These are phyloP conservation scores for Chenopodium album DNA, from an alignment of 148 eudicot genomes.

Conservation along the genomic window DNA sequence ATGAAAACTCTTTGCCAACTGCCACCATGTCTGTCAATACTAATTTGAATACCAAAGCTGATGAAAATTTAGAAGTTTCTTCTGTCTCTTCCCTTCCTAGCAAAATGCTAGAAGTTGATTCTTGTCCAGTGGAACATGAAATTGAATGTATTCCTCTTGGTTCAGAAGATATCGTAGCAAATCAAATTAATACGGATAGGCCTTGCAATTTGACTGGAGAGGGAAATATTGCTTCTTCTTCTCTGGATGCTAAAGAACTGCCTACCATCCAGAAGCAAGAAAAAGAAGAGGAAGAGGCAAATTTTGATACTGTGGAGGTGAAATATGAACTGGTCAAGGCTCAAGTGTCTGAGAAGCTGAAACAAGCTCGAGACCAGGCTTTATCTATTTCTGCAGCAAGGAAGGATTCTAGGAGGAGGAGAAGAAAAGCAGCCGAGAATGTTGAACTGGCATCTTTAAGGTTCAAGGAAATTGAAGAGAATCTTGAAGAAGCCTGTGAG, in stretches of 20 bases:
- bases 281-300: slow-evolving; percentile 20
- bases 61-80: slow-evolving; percentile 20
- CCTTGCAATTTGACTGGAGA: slow-evolving; percentile 6
- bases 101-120: slow-evolving; percentile 16
- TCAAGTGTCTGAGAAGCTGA: slow-evolving; percentile 48
- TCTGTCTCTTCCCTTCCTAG: slow-evolving; percentile 13
- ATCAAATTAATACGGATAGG: slow-evolving; percentile 19
- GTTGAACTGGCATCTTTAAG: slow-evolving; percentile 44
- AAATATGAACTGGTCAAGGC: slow-evolving; percentile 48
- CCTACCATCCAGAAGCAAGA: slow-evolving; percentile 15
- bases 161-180: slow-evolving; percentile 5
- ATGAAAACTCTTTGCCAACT: slow-evolving; percentile 15
- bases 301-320: slow-evolving; percentile 31
- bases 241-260: slow-evolving; percentile 21
- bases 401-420: slow-evolving; percentile 54
- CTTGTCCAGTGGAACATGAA: slow-evolving; percentile 16
- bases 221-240: slow-evolving; percentile 1
- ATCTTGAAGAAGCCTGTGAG: slow-evolving; percentile 78
- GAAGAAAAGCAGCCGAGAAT: slow-evolving; percentile 62
- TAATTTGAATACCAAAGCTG: slow-evolving; percentile 16
- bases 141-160: slow-evolving; percentile 10
- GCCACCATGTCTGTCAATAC: slow-evolving; percentile 13
- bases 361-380: slow-evolving; percentile 38
- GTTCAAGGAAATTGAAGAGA: slow-evolving; percentile 59
- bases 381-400: slow-evolving; percentile 46